A percentile compares a stretch with the other conserved stretches of the same genome.
phyloP scores from a whole-genome alignment of 768 basidiomycete species.

The Strobilomyces echinocephalus region DNA sequence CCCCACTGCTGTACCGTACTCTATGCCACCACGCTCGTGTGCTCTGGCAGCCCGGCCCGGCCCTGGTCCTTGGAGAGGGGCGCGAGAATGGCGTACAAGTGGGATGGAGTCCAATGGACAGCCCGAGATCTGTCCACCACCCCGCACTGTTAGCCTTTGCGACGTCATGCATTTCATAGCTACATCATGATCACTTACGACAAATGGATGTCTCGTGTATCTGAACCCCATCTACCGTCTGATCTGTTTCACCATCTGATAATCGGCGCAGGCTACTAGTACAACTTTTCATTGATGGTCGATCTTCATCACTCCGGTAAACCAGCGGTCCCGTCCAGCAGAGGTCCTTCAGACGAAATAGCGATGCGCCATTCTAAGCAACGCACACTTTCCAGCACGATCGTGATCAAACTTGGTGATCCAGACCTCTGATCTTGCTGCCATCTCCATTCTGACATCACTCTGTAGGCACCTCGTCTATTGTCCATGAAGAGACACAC shows the following conservation, averaged over 20 bases:
- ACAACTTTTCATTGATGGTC: neutral
- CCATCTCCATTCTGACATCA: conserved; percentile 6
- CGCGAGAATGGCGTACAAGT: no score
- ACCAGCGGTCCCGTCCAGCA: neutral
- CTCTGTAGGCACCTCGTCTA: conserved; percentile 78
- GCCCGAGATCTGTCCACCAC: no score
- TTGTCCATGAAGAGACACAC: conserved; percentile 91
- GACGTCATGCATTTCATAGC: neutral
- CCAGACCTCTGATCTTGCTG: neutral
- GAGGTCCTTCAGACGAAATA: conserved; percentile 5
- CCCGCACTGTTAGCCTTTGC: neutral
- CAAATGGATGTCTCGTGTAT: no score
- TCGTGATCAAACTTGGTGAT: conserved; percentile 83
- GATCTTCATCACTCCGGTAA: neutral
- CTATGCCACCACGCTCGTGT: no score
- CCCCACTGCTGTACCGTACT: no score
- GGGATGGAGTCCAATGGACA: no score
- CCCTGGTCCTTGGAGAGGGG: no score
- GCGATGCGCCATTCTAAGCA: conserved; percentile 18
- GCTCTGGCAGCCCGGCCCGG: no score
- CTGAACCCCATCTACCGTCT: no score
- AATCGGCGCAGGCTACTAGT: no score
- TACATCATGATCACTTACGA: neutral
- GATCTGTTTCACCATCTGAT: no score
- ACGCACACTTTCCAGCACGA: conserved; percentile 46